Conservation (phyloP, 2,329 filamentous ascomycete species). For the Fusarium equiseti region DNA sequence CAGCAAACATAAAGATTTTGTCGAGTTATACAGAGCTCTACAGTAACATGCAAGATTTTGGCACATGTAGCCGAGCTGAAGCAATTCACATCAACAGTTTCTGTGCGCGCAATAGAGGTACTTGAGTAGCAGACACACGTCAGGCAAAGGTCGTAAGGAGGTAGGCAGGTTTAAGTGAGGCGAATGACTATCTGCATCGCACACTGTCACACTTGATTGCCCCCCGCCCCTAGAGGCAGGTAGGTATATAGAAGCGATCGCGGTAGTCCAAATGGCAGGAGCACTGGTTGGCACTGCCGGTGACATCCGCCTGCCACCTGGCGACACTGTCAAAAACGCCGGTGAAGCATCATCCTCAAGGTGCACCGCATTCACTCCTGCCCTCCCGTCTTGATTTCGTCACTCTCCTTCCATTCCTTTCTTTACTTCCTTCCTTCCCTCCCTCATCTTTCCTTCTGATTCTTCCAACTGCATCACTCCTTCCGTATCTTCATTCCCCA, state of each 20-base stretch:
- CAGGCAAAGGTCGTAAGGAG: background rate
- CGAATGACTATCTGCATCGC: conserved; percentile 30
- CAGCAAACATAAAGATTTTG: conserved; percentile 5
- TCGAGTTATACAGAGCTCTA: conserved; percentile 5
- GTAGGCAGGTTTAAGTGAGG: background rate
- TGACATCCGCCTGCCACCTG: conserved; percentile 37
- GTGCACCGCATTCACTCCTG: conserved; percentile 29
- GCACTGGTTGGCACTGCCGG: conserved; percentile 1
- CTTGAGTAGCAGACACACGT: conserved; percentile 3
- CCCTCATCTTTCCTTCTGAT: background rate
- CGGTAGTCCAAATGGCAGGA: background rate
- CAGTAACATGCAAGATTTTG: background rate
- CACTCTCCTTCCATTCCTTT: background rate
- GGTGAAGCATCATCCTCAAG: conserved; percentile 29
- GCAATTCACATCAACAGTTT: background rate
- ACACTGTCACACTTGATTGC: conserved; percentile 40
- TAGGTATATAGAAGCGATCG: background rate
- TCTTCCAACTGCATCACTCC: background rate
- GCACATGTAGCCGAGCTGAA: conserved; percentile 1
- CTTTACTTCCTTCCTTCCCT: background rate
- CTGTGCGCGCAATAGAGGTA: background rate
- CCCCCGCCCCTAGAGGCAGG: background rate
- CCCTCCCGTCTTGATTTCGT: conserved; percentile 7
- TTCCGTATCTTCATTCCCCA: conserved; percentile 13
- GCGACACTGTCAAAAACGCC: conserved; percentile 33